These are phyloP conservation scores for Hordeum vulgare DNA, from an alignment of 176 grass and related monocot genomes.

Conservation along the genomic window DNA sequence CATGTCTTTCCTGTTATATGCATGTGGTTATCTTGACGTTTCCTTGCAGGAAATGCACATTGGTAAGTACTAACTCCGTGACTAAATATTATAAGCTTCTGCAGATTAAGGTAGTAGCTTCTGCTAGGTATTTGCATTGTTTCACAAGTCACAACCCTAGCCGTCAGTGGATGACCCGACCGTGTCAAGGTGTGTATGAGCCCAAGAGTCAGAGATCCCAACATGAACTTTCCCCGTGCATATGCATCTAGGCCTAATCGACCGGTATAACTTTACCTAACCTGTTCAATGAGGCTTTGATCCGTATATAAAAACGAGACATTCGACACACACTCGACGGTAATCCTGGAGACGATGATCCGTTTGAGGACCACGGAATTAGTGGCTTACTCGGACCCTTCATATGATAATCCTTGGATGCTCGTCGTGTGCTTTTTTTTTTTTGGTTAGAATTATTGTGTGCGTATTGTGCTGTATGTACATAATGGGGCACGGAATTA, in stretches of 20 bases:
- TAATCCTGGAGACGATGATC: not conserved
- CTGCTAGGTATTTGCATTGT: too few relatives aligned
- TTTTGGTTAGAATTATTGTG: not conserved
- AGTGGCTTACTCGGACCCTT: too few relatives aligned
- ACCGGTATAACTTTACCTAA: slow-evolving; percentile 3
- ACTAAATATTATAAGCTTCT: too few relatives aligned
- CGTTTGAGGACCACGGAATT: not conserved
- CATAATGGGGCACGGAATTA: not conserved
- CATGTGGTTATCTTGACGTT: not conserved
- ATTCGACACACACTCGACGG: not conserved
- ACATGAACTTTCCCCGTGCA: not conserved
- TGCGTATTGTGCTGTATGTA: not conserved
- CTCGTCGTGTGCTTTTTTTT: not conserved
- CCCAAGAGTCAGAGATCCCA: not conserved
- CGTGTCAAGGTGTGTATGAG: slow-evolving; percentile 13
- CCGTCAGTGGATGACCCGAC: not conserved
- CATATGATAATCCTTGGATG: not conserved
- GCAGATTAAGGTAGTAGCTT: too few relatives aligned
- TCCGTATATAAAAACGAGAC: not conserved
- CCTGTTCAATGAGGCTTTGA: not conserved
- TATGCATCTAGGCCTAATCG: not conserved
- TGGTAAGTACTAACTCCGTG: too few relatives aligned
- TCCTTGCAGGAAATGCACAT: not conserved
- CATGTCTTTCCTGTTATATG: not conserved
- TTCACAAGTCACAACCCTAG: not conserved